phyloP scores from a whole-genome alignment of 2,329 filamentous ascomycete genomes.

The Rasamsonia emersonii region DNA sequence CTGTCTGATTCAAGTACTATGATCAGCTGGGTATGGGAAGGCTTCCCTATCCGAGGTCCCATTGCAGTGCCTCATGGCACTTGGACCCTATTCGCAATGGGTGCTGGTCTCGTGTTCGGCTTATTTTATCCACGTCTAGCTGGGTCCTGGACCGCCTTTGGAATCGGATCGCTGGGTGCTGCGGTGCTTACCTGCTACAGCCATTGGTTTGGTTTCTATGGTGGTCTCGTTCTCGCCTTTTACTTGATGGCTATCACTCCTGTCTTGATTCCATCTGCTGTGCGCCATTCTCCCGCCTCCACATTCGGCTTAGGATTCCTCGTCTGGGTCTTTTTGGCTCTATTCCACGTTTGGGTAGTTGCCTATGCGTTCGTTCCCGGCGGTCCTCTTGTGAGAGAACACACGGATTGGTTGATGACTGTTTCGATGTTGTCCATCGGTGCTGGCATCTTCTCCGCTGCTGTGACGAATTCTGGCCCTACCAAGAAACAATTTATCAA shows the following conservation, averaged over 20 bases:
- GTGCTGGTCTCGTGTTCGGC: slow-evolving; percentile 66
- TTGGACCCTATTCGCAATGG: slow-evolving; percentile 81
- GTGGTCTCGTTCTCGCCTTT: slow-evolving; percentile 63
- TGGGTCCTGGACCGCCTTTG: slow-evolving; percentile 71
- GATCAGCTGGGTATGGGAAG: slow-evolving; percentile 98
- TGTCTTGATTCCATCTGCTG: slow-evolving; percentile 65
- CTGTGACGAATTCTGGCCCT: slow-evolving; percentile 44
- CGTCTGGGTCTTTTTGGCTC: slow-evolving; percentile 82
- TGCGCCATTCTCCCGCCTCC: slow-evolving; percentile 64
- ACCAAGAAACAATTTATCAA: slow-evolving; percentile 31
- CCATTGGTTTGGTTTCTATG: slow-evolving; percentile 86
- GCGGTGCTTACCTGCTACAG: slow-evolving; percentile 65
- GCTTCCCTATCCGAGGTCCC: slow-evolving; percentile 82
- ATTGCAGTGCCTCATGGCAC: slow-evolving; percentile 84
- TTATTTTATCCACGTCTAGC: slow-evolving; percentile 62
- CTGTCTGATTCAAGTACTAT: slow-evolving; percentile 97
- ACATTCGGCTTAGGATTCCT: slow-evolving; percentile 87
- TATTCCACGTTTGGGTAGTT: slow-evolving; percentile 99
- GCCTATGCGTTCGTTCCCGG: slow-evolving; percentile 97
- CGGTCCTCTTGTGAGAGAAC: slow-evolving; percentile 83
- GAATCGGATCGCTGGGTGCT: slow-evolving; percentile 69
- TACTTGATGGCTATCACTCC: slow-evolving; percentile 77
- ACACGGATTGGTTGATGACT: slow-evolving; percentile 91
- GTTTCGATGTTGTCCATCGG: slow-evolving; percentile 78
- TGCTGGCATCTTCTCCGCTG: slow-evolving; percentile 66